These are phyloP conservation scores for Lachnellula occidentalis DNA, from an alignment of 2,329 filamentous ascomycete species.

Conservation along the genomic window DNA sequence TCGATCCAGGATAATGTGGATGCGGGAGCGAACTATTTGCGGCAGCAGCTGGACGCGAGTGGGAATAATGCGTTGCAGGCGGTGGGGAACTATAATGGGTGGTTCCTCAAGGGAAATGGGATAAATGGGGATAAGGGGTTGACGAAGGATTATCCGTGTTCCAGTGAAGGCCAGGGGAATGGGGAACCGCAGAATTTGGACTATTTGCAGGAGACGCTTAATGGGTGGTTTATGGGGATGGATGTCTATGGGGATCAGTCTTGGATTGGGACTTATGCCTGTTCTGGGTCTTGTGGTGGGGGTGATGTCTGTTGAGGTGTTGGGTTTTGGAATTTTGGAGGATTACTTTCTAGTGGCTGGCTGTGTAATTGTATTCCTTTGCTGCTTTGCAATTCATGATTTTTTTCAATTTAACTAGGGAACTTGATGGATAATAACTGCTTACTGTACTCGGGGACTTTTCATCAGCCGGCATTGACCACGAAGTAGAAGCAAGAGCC, in stretches of 20 bases:
- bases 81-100: constrained; percentile 34
- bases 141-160: constrained; percentile 28
- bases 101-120: constrained; percentile 30
- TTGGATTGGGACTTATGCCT: constrained; percentile 2
- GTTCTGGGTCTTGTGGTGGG: background rate
- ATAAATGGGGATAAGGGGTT: constrained; percentile 30
- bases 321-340: too few relatives aligned
- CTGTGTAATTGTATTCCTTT: too few relatives aligned
- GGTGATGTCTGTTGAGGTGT: background rate
- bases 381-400: too few relatives aligned
- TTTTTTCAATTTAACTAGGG: too few relatives aligned
- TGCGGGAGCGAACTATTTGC: constrained; percentile 32
- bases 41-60: constrained; percentile 20
- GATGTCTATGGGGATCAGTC: constrained; percentile 14
- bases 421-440: too few relatives aligned
- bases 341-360: too few relatives aligned
- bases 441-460: too few relatives aligned
- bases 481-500: too few relatives aligned
- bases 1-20: constrained; percentile 33
- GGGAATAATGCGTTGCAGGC: constrained; percentile 31
- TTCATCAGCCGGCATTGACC: too few relatives aligned
- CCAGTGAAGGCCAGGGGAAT: constrained; percentile 25
- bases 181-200: constrained; percentile 33
- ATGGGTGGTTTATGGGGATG: constrained; percentile 34
- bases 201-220: constrained; percentile 34